Conservation (phyloP, 768 basidiomycete genomes). For the Cyathus striatus region DNA sequence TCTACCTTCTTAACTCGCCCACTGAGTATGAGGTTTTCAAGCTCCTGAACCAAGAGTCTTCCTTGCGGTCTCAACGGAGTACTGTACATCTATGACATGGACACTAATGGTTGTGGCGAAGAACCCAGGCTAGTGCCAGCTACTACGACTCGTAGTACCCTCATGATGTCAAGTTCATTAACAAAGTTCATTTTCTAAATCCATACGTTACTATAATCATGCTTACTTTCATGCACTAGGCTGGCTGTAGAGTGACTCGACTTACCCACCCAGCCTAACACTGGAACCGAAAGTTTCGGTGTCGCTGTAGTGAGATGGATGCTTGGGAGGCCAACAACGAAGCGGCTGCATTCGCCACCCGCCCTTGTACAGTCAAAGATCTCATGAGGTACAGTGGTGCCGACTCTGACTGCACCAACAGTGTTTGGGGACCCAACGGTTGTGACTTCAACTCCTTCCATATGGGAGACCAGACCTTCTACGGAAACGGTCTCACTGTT, state of each 20-base stretch:
- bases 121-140: background rate
- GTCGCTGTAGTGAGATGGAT: slow-evolving; percentile 40
- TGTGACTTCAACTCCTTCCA: slow-evolving; percentile 50
- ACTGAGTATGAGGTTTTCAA: background rate
- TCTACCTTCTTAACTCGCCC: background rate
- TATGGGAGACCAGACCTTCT: slow-evolving; percentile 32
- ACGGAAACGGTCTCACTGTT: slow-evolving; percentile 26
- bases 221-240: too few species aligned
- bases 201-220: too few species aligned
- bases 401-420: slow-evolving; percentile 16
- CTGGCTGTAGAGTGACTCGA: too few species aligned
- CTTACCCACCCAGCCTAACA: too few species aligned
- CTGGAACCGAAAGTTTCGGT: slow-evolving; percentile 15
- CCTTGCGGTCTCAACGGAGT: background rate
- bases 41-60: background rate
- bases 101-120: background rate
- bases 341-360: slow-evolving; percentile 35
- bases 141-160: background rate
- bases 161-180: background rate
- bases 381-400: slow-evolving; percentile 26
- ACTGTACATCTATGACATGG: background rate
- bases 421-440: slow-evolving; percentile 38
- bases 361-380: slow-evolving; percentile 25
- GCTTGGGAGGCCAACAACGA: slow-evolving; percentile 40
- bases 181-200: too few species aligned